Conservation (phyloP, 352 stramenopile genomes). For the Pythium chondricola region DNA sequence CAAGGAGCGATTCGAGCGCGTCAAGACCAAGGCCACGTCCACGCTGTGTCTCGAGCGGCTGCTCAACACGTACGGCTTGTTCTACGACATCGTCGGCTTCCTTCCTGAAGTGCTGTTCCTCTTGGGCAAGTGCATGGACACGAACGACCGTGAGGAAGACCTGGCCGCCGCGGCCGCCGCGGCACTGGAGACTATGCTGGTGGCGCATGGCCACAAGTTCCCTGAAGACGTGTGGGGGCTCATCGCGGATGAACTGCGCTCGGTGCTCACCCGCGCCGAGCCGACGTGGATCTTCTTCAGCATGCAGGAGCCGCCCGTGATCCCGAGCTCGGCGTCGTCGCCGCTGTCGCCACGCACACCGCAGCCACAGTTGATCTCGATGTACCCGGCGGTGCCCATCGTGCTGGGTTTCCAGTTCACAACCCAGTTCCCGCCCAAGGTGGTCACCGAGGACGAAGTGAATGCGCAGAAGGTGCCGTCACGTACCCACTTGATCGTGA, state of each 20-base stretch:
- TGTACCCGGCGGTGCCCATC: constrained; percentile 57
- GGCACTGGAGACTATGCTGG: constrained; percentile 61
- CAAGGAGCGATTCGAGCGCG: constrained; percentile 16
- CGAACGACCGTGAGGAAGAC: constrained; percentile 58
- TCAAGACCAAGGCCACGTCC: constrained; percentile 34
- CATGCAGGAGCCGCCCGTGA: constrained; percentile 17
- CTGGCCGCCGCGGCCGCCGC: constrained; percentile 50
- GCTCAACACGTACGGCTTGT: constrained; percentile 68
- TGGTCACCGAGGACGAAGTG: constrained; percentile 52
- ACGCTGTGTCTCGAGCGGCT: constrained; percentile 63
- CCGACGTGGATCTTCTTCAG: constrained; percentile 72
- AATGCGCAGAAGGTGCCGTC: constrained; percentile 53
- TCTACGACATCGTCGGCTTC: constrained; percentile 75
- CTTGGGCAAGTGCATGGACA: constrained; percentile 74
- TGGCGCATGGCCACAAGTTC: constrained; percentile 75
- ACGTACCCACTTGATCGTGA: constrained; percentile 56
- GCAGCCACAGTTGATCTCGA: constrained; percentile 53
- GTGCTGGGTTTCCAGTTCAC: constrained; percentile 53
- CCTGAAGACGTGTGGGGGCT: constrained; percentile 72
- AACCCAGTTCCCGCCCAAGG: constrained; percentile 39
- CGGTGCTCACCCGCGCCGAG: constrained; percentile 63
- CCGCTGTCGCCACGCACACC: constrained; percentile 36
- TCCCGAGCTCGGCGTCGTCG: constrained; percentile 5
- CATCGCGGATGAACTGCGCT: constrained; percentile 74
- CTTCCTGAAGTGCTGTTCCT: constrained; percentile 72